A percentile compares a stretch with the other conserved stretches of the same genome.
These are phyloP conservation scores for Puccinia coronata DNA, from an alignment of 1,284 basidiomycete species.

Conservation along the genomic window DNA sequence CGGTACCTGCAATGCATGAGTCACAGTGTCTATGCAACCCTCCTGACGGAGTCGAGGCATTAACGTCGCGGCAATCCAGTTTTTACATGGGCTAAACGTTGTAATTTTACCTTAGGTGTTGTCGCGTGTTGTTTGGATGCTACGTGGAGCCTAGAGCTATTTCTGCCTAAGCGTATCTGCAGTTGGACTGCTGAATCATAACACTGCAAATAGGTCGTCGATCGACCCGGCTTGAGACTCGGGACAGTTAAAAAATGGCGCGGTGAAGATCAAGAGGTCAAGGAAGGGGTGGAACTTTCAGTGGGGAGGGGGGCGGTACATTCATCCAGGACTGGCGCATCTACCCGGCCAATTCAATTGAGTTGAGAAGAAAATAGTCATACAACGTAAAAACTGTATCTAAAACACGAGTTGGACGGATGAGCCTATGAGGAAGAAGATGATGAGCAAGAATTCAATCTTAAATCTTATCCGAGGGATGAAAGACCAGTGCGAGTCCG, in stretches of 20 bases:
- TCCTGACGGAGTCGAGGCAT: conserved; percentile 13
- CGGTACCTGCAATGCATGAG: neutral
- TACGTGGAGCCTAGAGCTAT: neutral
- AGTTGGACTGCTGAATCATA: conserved; percentile 17
- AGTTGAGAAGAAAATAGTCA: conserved; percentile 19
- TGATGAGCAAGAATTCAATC: conserved; percentile 33
- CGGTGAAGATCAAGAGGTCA: conserved; percentile 11
- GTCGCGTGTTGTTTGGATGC: conserved; percentile 29
- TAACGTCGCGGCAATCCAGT: neutral
- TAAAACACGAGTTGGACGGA: conserved; percentile 4
- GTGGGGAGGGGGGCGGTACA: conserved; percentile 1
- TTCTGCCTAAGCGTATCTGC: conserved; percentile 18
- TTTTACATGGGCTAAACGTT: conserved; percentile 23
- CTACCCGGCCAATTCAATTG: conserved; percentile 23
- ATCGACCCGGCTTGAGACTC: conserved; percentile 25
- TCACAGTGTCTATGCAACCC: neutral
- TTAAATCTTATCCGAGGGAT: conserved; percentile 9
- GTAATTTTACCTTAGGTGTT: neutral
- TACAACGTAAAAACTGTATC: conserved; percentile 1
- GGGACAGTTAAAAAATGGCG: conserved; percentile 13
- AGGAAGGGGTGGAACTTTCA: neutral
- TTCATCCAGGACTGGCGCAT: conserved; percentile 9
- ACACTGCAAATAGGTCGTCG: conserved; percentile 14
- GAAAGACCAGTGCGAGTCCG: neutral
- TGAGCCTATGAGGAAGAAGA: conserved; percentile 20